Percentiles rank a stretch among this genome's conserved stretches.
Conservation (phyloP, 495 filamentous ascomycete genomes). For the Aspergillus panamensis region DNA sequence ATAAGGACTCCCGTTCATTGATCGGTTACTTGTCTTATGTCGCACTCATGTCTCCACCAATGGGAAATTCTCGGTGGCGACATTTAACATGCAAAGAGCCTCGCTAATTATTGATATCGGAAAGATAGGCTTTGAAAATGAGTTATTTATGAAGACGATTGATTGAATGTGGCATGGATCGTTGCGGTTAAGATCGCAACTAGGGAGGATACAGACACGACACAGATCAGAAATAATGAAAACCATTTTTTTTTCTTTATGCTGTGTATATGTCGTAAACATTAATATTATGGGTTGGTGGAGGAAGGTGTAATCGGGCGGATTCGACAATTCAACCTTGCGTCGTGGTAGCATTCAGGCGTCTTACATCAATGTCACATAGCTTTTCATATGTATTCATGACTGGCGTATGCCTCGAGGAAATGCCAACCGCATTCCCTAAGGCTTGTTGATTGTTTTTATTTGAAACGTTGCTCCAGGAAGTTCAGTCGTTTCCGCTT, state of each 20-base stretch:
- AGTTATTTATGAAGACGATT: constrained; percentile 31
- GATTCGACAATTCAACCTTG: background rate
- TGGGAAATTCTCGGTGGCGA: constrained; percentile 17
- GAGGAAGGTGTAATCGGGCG: background rate
- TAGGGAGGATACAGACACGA: constrained; percentile 15
- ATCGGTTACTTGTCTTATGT: constrained; percentile 20
- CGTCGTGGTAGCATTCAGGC: background rate
- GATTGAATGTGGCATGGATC: constrained; percentile 13
- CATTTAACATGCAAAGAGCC: constrained; percentile 27
- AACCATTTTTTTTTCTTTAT: constrained; percentile 18
- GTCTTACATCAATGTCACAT: background rate
- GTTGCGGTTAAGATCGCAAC: constrained; percentile 7
- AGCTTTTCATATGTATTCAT: background rate
- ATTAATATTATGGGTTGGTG: background rate
- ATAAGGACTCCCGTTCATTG: constrained; percentile 13
- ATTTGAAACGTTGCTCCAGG: constrained; percentile 94
- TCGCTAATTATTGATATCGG: constrained; percentile 42
- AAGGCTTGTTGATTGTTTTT: constrained; percentile 69
- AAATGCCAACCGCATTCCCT: background rate
- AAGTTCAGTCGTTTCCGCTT: constrained; percentile 81
- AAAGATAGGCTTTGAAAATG: constrained; percentile 48
- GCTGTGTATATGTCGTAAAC: constrained; percentile 1
- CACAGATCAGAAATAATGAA: constrained; percentile 15
- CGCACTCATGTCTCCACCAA: constrained; percentile 19
- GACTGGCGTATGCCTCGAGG: background rate